A percentile compares a stretch with the other conserved stretches of the same genome.
phyloP scores from a whole-genome alignment of 2,329 filamentous ascomycete species.

The Huntiella abstrusa region DNA sequence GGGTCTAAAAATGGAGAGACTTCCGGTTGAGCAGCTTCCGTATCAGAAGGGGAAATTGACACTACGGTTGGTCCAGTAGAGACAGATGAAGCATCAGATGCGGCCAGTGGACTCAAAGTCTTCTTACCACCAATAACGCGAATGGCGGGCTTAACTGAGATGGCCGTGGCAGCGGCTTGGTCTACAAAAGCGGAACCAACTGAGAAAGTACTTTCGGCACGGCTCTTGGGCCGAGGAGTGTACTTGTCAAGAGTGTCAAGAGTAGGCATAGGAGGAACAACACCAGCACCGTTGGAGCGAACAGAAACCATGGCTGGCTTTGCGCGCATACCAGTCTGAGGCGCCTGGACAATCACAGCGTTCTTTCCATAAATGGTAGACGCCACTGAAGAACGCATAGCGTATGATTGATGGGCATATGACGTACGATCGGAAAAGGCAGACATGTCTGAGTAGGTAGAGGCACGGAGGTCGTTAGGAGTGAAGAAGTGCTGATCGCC shows the following conservation, averaged over 20 bases:
- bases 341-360: conserved; percentile 62
- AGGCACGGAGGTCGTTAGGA: conserved; percentile 75
- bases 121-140: conserved; percentile 34
- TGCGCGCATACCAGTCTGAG: conserved; percentile 69
- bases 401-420: conserved; percentile 38
- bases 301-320: conserved; percentile 90
- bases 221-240: conserved; percentile 31
- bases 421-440: conserved; percentile 42
- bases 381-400: conserved; percentile 55
- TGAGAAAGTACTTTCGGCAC: conserved; percentile 37
- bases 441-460: conserved; percentile 67
- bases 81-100: not conserved
- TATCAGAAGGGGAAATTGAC: not conserved
- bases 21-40: conserved; percentile 14
- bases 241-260: conserved; percentile 46
- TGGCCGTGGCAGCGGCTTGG: conserved; percentile 39
- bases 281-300: conserved; percentile 42
- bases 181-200: conserved; percentile 51
- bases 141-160: conserved; percentile 38
- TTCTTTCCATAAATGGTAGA: conserved; percentile 91
- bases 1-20: conserved; percentile 40
- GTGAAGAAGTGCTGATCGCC: conserved; percentile 85
- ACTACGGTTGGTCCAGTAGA: not conserved
- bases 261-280: conserved; percentile 51
- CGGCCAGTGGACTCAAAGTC: conserved; percentile 7